phyloP scores from a whole-genome alignment of 2,329 filamentous ascomycete species.

The Arthrobotrys conoides region DNA sequence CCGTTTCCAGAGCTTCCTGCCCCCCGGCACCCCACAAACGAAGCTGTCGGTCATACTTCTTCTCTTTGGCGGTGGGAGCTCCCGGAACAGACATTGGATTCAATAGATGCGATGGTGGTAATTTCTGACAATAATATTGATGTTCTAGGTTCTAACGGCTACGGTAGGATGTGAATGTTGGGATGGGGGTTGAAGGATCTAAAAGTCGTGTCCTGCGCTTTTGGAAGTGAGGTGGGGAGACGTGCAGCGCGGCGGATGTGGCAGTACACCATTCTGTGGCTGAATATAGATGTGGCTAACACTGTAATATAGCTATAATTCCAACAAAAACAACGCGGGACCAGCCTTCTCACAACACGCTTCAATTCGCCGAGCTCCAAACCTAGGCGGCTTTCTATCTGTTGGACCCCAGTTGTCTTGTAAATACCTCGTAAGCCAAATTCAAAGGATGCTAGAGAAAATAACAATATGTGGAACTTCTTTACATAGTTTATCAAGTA shows the following conservation, averaged over 20 bases:
- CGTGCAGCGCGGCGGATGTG: constrained; percentile 57
- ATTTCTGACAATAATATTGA: not conserved
- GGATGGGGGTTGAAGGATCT: constrained; percentile 24
- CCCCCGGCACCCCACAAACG: constrained; percentile 94
- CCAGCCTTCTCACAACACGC: not conserved
- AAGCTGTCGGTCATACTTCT: constrained; percentile 94
- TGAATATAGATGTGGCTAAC: constrained; percentile 13
- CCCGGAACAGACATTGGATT: constrained; percentile 55
- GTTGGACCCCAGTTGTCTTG: too few relatives aligned
- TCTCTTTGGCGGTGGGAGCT: constrained; percentile 65
- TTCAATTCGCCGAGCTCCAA: too few relatives aligned
- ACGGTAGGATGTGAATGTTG: not conserved
- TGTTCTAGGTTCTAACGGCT: not conserved
- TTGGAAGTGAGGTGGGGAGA: constrained; percentile 59
- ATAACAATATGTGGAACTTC: too few relatives aligned
- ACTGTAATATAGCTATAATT: not conserved
- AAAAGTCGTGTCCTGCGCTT: constrained; percentile 34
- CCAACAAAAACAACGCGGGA: constrained; percentile 7
- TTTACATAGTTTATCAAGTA: too few relatives aligned
- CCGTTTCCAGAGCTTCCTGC: constrained; percentile 89
- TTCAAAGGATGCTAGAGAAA: too few relatives aligned
- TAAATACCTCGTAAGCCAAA: too few relatives aligned
- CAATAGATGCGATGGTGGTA: not conserved
- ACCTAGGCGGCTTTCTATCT: not conserved
- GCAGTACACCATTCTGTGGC: constrained; percentile 24